phyloP scores from a whole-genome alignment of 225 moss, liverwort and hornwort species.

The Marchantia polymorpha region DNA sequence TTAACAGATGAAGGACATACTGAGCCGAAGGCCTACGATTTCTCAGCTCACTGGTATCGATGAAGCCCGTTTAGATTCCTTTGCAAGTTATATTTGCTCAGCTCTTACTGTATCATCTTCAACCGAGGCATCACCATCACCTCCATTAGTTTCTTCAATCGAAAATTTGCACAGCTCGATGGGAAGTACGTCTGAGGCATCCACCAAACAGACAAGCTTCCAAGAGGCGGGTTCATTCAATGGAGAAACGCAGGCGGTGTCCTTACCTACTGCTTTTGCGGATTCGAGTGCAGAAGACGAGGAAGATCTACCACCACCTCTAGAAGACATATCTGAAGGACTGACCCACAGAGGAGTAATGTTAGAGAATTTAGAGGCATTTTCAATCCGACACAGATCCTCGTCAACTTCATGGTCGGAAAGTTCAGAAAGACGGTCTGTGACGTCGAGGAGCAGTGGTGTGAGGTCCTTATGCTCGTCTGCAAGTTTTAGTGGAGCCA shows the following conservation, averaged over 20 bases:
- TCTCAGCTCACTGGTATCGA: slow-evolving; percentile 37
- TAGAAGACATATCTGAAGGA: neutral
- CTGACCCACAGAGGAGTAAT: neutral
- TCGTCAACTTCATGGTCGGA: slow-evolving; percentile 10
- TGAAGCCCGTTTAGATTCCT: slow-evolving; percentile 32
- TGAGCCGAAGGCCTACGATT: slow-evolving; percentile 27
- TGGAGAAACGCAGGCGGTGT: neutral
- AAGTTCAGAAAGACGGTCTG: neutral
- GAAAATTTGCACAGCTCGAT: neutral
- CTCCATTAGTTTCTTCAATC: neutral
- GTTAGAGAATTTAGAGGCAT: neutral
- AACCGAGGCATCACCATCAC: neutral
- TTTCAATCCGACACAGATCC: neutral
- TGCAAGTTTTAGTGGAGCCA: slow-evolving; percentile 9
- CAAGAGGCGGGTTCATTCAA: neutral
- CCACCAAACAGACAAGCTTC: neutral
- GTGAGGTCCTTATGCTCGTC: slow-evolving; percentile 12
- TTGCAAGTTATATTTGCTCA: slow-evolving; percentile 29
- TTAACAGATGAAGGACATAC: slow-evolving; percentile 39
- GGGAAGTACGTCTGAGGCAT: neutral
- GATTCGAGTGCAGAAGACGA: neutral
- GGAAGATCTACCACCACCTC: neutral
- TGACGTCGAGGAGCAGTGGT: neutral
- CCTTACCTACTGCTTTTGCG: slow-evolving; percentile 6
- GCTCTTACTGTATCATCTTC: slow-evolving; percentile 23